Evolutionary conservation across 2,329 filamentous ascomycete genomes (phyloP).

Genomic region (Curvularia hawaiiensis): DNA sequence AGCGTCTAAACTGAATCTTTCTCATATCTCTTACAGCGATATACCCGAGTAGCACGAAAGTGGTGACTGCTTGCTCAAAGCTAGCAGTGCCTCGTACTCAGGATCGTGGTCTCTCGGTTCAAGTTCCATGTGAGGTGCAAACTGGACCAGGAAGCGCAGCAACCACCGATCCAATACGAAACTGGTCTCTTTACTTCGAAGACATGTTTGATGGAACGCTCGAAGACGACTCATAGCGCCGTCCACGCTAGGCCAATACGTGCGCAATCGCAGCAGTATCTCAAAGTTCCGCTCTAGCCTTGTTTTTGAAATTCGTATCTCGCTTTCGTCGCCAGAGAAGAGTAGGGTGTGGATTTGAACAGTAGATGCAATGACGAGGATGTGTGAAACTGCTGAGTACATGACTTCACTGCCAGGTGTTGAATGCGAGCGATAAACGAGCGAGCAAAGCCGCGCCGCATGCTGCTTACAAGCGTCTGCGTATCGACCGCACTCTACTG

Average conservation of each 20-base stretch:
- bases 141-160: constrained; percentile 32
- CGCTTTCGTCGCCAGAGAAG: constrained; percentile 27
- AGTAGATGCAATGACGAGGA: constrained; percentile 32
- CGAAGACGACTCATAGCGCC: constrained; percentile 32
- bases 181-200: constrained; percentile 33
- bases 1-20: neutral
- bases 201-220: constrained; percentile 33
- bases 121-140: constrained; percentile 34
- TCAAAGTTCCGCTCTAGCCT: constrained; percentile 34
- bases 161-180: constrained; percentile 34
- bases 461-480: constrained; percentile 31
- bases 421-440: constrained; percentile 29
- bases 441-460: constrained; percentile 28
- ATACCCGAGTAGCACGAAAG: constrained; percentile 28
- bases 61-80: constrained; percentile 32
- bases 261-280: constrained; percentile 26
- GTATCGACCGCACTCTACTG: constrained; percentile 21
- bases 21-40: constrained; percentile 11
- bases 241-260: constrained; percentile 33
- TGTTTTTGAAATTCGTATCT: constrained; percentile 29
- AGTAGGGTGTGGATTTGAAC: constrained; percentile 32
- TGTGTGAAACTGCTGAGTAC: constrained; percentile 31
- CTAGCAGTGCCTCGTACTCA: constrained; percentile 30
- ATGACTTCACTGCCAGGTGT: constrained; percentile 29
- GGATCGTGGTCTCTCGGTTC: constrained; percentile 34